Evolutionary conservation across 345 rosid genomes (phyloP).

Genomic region (Rhodomyrtus tomentosa): DNA sequence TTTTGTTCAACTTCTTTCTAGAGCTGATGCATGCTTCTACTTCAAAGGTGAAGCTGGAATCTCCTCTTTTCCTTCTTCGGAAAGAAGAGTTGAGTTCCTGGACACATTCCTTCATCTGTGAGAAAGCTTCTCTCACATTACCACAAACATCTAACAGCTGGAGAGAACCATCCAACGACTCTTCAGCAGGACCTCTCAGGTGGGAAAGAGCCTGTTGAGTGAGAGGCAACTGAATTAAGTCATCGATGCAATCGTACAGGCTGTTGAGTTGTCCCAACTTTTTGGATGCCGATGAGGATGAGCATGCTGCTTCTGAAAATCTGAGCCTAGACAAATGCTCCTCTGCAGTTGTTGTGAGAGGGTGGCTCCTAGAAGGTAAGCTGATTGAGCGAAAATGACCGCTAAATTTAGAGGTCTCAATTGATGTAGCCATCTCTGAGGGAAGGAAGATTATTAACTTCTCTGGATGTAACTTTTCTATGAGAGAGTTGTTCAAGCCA

Average conservation of each 20-base stretch:
- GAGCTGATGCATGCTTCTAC: not conserved
- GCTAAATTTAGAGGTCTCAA: not conserved
- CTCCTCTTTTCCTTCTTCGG: not conserved
- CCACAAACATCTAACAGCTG: slow-evolving; percentile 3
- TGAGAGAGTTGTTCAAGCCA: not conserved
- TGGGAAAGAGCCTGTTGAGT: not conserved
- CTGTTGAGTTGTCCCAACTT: slow-evolving; percentile 3
- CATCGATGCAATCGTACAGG: not conserved
- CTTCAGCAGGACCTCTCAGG: not conserved
- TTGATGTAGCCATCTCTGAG: not conserved
- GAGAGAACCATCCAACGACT: slow-evolving; percentile 13
- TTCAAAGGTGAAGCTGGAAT: not conserved
- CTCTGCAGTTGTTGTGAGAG: not conserved
- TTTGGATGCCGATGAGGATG: not conserved
- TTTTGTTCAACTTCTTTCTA: slow-evolving; percentile 3
- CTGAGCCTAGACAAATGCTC: not conserved
- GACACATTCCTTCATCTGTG: not conserved
- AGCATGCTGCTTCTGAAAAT: not conserved
- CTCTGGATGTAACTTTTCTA: not conserved
- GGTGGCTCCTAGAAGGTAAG: slow-evolving; percentile 1
- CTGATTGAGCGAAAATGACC: not conserved
- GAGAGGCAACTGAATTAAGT: slow-evolving; percentile 8
- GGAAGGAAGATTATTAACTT: not conserved
- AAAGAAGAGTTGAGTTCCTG: not conserved
- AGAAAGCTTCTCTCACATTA: not conserved